Evolutionary conservation across 2,329 filamentous ascomycete genomes (phyloP).

Genomic region (Chrysoporthe cubensis): DNA sequence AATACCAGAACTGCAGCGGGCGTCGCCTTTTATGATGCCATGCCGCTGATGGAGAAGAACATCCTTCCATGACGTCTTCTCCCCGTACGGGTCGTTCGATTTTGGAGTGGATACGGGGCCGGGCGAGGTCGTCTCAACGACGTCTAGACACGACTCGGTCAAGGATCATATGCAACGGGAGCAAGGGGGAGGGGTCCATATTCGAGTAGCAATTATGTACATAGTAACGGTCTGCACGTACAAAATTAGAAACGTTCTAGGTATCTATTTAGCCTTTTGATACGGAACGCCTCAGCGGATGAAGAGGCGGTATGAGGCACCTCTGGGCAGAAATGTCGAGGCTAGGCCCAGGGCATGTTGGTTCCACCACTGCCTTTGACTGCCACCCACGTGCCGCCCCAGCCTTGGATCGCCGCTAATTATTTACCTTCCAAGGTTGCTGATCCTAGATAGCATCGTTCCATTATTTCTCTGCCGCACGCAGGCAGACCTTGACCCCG

Average conservation of each 20-base stretch:
- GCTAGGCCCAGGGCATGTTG: no score
- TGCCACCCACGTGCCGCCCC: no score
- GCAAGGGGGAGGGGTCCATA: neutral
- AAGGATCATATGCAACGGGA: neutral
- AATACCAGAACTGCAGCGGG: neutral
- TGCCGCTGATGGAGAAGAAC: neutral
- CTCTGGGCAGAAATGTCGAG: neutral
- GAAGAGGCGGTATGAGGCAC: neutral
- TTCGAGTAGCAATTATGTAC: neutral
- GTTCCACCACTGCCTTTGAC: no score
- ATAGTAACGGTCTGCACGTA: neutral
- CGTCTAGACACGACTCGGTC: neutral
- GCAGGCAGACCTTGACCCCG: constrained; percentile 32
- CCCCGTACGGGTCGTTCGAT: neutral
- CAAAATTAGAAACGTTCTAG: neutral
- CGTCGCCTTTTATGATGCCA: neutral
- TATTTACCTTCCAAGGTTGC: no score
- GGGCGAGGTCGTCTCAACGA: neutral
- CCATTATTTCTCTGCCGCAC: constrained; percentile 9
- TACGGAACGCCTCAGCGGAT: neutral
- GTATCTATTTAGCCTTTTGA: neutral
- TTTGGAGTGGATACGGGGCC: neutral
- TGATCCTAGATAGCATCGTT: neutral
- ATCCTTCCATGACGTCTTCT: constrained; percentile 3
- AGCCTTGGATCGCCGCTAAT: no score